Base-by-base conservation (phyloP, 306 rosid species). In the Dicorynia guianensis region DNA sequence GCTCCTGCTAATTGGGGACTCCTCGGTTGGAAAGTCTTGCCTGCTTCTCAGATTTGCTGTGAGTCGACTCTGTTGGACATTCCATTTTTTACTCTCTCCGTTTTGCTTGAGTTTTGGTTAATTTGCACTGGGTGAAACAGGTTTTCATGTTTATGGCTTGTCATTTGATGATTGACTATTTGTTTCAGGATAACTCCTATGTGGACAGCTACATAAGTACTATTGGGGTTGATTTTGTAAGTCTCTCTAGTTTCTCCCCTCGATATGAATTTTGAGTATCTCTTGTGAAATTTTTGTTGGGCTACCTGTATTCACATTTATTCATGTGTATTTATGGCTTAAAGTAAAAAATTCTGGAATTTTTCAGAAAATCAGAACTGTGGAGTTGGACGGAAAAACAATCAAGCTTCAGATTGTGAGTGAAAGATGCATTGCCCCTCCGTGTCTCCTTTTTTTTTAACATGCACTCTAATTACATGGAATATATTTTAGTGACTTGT, bases 331-430 rank as follows among this genome's bases (percentile, higher is more conserved):
- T 63, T 40, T 43, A 33, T 77, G 46, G 43, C 3, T 75, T 7
- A 9, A 46, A 9, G 18, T 9, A 63, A 19, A 54, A 6, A 4
- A 33, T 67, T 15, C 12, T 48, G 12, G 38, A 2, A 4, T 61
- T 52, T 77, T 52, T 12, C 96, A 94, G 98, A 95, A 95, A 92
- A 92, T 90, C 86, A 89, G 97, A 86, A 95, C 98, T 5, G 93
- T 90, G 75, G 96, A 89, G 80, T 84, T 80, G 52, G 91, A 92
- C 81, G 98, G 98, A 18, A 95, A 95, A 89, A 92, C 96, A 36
- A 79, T 85, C 62, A 95, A 95, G 87, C 95, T 95, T 61, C 98
- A 95, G 87, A 95, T 95, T 95, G 98, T 95, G 85, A 92, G 91
- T 82, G 25, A 8, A 8, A 40, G 67, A 15, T 65, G 38, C 42